A percentile compares a stretch with the other conserved stretches of the same genome.
Conservation (phyloP, 192 early-diverging fungal genomes). For the Bifiguratus adelaidae region DNA sequence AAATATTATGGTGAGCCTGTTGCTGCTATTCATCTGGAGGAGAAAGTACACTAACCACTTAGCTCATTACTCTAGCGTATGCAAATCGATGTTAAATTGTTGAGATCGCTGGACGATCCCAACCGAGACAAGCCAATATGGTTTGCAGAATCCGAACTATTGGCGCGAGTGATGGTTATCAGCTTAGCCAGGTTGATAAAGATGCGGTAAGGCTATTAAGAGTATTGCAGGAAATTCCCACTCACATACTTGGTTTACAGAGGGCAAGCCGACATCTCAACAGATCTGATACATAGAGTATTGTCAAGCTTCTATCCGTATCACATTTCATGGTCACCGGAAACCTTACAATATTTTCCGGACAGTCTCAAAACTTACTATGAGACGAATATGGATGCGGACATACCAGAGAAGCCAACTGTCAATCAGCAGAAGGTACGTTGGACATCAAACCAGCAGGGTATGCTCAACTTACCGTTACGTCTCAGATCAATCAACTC, state of each 20-base stretch:
- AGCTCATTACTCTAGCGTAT: conserved; percentile 13
- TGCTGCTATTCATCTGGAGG: conserved; percentile 9
- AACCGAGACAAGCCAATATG: conserved; percentile 40
- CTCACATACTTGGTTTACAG: too few relatives aligned
- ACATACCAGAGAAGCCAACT: neutral
- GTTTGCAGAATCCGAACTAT: conserved; percentile 51
- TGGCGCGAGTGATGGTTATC: conserved; percentile 38
- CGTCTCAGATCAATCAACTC: conserved; percentile 2
- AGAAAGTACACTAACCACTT: neutral
- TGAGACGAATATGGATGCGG: neutral
- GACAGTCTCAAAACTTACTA: conserved; percentile 34
- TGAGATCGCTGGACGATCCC: conserved; percentile 38
- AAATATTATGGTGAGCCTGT: conserved; percentile 39
- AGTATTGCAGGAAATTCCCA: neutral
- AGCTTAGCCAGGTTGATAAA: conserved; percentile 43
- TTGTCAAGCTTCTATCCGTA: conserved; percentile 34
- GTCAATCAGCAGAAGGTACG: neutral
- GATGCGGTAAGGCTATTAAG: conserved; percentile 11
- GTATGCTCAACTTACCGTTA: neutral
- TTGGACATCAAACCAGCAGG: neutral
- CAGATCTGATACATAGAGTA: conserved; percentile 30
- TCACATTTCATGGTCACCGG: conserved; percentile 39
- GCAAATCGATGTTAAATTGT: conserved; percentile 34
- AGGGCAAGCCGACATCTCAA: conserved; percentile 38
- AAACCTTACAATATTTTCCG: conserved; percentile 40